Evolutionary conservation across 148 eudicot species (phyloP), one percentile per base, ranked within the genome.

Genomic region (Spergularia bocconei): DNA sequence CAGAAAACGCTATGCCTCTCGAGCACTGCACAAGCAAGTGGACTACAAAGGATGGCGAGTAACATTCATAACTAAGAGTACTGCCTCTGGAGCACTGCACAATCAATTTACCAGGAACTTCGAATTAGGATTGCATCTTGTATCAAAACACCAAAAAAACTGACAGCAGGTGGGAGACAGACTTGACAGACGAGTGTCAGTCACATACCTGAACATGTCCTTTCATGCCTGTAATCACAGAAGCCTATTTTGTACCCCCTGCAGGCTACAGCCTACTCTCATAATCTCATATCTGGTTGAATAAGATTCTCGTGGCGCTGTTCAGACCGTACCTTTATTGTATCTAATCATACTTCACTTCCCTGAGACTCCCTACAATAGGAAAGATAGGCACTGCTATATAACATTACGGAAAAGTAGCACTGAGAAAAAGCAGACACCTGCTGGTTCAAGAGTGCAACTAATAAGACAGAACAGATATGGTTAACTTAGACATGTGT

Each of bases 381-480:
- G 77, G 63, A 25, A 72, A 63, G 48, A 63, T 66, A 60, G 64
- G 15, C 41, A 41, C 63, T 23, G 36, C 2, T 29, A 29, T 29
- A 29, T 21, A 13, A 63, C 19, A 17, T 20, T 19, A 54, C 51
- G 44, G 52, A 36, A 76, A 68, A 55, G 67, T 52, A 74, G 36
- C 47, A 57, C 58, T 29, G 33, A 64, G 50, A 25, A 23, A 53
- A 74, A 75, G 29, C 29, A 78, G 67, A 59, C 69, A 50, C 41
- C 33, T 53, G 56, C 61, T 36, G 71, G 54, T 71, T 70, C 57
- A 78, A 38, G 74, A 29, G 36, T 29, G 36, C 63, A 61, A 17
- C 41, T 74, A 68, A 82, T 33, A 74, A 63, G 84, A 74, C 63
- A 57, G 55, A 65, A 20, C 60, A 9, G 38, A 63, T 51, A 29